phyloP scores from a whole-genome alignment of 2,329 filamentous ascomycete species.

The Penicillium sp. region DNA sequence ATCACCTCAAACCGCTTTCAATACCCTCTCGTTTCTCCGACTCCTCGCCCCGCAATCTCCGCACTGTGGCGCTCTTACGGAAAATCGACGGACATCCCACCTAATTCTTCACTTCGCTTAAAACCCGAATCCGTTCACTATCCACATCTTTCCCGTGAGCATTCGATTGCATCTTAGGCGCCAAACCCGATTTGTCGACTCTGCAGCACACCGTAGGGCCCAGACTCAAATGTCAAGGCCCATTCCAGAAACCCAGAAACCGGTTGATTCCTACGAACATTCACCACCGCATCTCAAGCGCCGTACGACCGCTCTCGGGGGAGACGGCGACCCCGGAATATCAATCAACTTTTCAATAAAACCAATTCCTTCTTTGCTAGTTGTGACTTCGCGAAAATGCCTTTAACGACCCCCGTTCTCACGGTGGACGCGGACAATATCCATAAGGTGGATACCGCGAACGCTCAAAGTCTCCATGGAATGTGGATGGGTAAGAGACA shows the following conservation, averaged over 20 bases:
- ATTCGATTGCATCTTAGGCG: conserved; percentile 16
- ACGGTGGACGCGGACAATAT: conserved; percentile 86
- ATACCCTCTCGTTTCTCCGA: conserved; percentile 3
- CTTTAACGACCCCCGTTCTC: conserved; percentile 77
- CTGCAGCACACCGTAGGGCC: conserved; percentile 15
- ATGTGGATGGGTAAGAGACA: conserved; percentile 83
- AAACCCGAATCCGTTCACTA: conserved; percentile 2
- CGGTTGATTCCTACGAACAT: conserved; percentile 15
- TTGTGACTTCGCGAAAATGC: conserved; percentile 52
- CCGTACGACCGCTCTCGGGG: conserved; percentile 38
- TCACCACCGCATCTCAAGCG: conserved; percentile 24
- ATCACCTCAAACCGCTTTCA: conserved; percentile 15
- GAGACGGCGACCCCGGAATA: conserved; percentile 38
- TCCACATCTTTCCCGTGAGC: conserved; percentile 4
- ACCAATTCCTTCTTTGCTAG: conserved; percentile 10
- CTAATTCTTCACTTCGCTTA: conserved; percentile 6
- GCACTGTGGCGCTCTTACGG: conserved; percentile 17
- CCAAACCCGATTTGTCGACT: conserved; percentile 15
- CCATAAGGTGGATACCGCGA: conserved; percentile 86
- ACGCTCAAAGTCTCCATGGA: conserved; percentile 85
- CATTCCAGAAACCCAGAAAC: conserved; percentile 1
- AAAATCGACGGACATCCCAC: conserved; percentile 9
- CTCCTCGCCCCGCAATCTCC: conserved; percentile 7
- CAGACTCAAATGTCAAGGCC: conserved; percentile 11
- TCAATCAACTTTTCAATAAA: conserved; percentile 6